Percentiles rank a stretch among this genome's conserved stretches.
Evolutionary conservation across 371 early-diverging fungal species (phyloP).

Genomic region (Haplosporangium sp.): DNA sequence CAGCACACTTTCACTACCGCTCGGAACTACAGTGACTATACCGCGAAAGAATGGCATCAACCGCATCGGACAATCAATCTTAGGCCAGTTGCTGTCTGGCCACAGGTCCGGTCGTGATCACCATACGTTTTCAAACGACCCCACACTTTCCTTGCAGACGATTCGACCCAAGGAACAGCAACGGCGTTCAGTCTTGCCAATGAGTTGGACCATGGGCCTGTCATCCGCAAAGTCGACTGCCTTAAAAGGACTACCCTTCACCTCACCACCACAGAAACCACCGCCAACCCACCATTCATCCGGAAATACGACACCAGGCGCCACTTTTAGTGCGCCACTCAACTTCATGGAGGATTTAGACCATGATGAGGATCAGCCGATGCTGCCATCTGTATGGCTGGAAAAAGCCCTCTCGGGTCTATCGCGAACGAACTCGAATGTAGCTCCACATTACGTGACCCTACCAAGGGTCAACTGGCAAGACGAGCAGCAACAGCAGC

Average conservation of each 20-base stretch:
- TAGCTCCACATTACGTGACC: conserved; percentile 40
- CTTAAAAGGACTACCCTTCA: conserved; percentile 1
- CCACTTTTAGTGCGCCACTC: neutral
- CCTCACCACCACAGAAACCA: neutral
- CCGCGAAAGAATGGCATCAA: conserved; percentile 26
- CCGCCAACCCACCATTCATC: neutral
- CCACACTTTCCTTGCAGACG: conserved; percentile 34
- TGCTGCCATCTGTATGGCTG: conserved; percentile 43
- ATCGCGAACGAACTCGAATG: conserved; percentile 24
- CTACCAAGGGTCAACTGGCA: conserved; percentile 29
- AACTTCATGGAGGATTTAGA: conserved; percentile 32
- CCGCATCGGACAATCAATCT: conserved; percentile 44
- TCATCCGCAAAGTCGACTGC: conserved; percentile 18
- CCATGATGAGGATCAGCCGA: conserved; percentile 18
- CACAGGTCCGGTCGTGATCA: conserved; percentile 39
- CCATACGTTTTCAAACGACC: conserved; percentile 21
- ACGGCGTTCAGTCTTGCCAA: conserved; percentile 40
- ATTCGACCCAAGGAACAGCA: conserved; percentile 51
- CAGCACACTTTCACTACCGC: conserved; percentile 35
- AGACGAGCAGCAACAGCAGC: conserved; percentile 14
- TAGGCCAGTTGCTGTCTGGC: conserved; percentile 41
- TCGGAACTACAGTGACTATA: conserved; percentile 27
- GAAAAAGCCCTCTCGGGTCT: conserved; percentile 31
- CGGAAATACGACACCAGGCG: neutral
- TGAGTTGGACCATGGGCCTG: conserved; percentile 23